Evolutionary conservation across 192 early-diverging fungal species (phyloP), one percentile per base, ranked within the genome.

Genomic region (Allomyces macrogynus): DNA sequence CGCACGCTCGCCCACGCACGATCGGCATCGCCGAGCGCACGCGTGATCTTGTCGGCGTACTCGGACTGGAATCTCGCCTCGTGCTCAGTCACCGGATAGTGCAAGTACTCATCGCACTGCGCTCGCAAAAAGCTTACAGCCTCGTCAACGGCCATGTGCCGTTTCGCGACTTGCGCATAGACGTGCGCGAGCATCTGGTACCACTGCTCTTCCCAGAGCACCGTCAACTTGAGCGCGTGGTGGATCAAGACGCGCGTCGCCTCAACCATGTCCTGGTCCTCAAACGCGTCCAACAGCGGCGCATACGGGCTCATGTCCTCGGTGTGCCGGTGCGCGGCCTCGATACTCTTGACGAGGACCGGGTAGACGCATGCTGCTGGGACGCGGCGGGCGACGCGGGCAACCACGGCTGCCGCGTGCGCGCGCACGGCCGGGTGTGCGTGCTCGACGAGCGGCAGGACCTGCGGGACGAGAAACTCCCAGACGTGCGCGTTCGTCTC

Each of bases 201-300:
- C 87, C 87, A 89, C 20, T 73, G 74, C 72, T 92, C 89, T 66
- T 90, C 89, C 84, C 89, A 88, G 4, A 92, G 67, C 24, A 92
- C 87, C 0, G 89, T 87, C 0, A 88, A 71, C 25, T 78, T 72
- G 57, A 85, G 79, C 23, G 90, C 69, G 65, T 87, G 85, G 16
- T 74, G 72, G 20, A 87, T 80, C 67, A 84, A 72, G 20, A 69
- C 70, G 24, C 72, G 70, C 0, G 83, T 78, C 62, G 86, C 81
- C 0, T 71, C 62, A 23, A 88, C 70, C 11, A 83, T 60, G 10
- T 66, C 66, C n/a, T 70, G 68, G 26, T 83, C 74, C 0, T 40
- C 32, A 7, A 40, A 40, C 32, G 32, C 32, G 7, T 40, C 32
- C 4, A 40, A 7, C 32, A 40, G 7, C 5, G 32, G 32, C 32